A percentile compares a stretch with the other conserved stretches of the same genome.
phyloP scores from a whole-genome alignment of 768 basidiomycete genomes.

The Rhodotorula babjevae region DNA sequence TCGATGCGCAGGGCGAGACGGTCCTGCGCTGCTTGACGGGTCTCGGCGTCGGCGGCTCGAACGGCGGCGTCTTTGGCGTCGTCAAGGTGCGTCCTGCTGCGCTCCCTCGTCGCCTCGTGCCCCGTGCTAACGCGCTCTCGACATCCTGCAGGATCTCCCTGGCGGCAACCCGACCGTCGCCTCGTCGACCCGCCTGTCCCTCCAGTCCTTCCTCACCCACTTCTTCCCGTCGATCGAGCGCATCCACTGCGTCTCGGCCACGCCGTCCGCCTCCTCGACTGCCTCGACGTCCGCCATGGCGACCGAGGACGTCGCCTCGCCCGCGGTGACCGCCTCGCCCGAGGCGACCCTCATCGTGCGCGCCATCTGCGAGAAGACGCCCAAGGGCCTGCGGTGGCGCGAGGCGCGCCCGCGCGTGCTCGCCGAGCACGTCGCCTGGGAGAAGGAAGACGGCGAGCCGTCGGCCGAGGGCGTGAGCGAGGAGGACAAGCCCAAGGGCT shows the following conservation, averaged over 20 bases:
- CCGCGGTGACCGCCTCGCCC: conserved; percentile 50
- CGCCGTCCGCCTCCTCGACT: conserved; percentile 46
- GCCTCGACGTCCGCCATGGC: conserved; percentile 49
- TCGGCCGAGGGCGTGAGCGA: background rate
- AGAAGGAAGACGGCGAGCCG: conserved; percentile 41
- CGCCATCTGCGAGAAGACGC: conserved; percentile 76
- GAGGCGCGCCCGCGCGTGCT: conserved; percentile 73
- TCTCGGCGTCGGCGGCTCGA: conserved; percentile 79
- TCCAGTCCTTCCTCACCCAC: conserved; percentile 89
- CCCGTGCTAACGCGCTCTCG: too few relatives aligned
- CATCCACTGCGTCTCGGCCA: conserved; percentile 61
- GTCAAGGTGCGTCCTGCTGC: conserved; percentile 24
- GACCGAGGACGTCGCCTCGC: background rate
- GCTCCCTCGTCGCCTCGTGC: background rate
- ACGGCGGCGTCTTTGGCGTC: conserved; percentile 59
- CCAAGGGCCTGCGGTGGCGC: conserved; percentile 73
- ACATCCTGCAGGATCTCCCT: conserved; percentile 35
- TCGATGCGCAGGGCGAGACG: conserved; percentile 77
- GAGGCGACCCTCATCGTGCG: conserved; percentile 71
- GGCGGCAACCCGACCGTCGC: conserved; percentile 41
- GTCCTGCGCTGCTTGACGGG: conserved; percentile 81
- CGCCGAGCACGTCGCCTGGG: conserved; percentile 62
- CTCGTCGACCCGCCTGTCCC: conserved; percentile 71
- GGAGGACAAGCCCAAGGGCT: conserved; percentile 21
- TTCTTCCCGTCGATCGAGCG: conserved; percentile 78